Base-by-base conservation (phyloP, 495 filamentous ascomycete species). In the Penicillium soppii region DNA sequence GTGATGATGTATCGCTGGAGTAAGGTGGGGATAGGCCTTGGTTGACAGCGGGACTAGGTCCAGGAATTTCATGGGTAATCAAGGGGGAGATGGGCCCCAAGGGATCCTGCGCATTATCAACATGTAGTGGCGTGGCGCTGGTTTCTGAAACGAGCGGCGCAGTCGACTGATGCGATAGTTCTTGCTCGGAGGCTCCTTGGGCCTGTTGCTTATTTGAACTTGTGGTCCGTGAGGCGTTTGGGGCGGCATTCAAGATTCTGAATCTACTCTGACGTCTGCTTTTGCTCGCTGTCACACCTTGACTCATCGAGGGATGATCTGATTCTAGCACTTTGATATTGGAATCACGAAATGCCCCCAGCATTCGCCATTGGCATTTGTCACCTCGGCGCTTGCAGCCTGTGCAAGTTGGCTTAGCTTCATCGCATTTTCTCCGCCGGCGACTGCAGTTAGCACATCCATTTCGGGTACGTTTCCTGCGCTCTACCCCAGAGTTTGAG, bases 361-460 rank as follows among this genome's bases (percentile, higher is more conserved):
- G 54, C 44, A 62, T 43, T 5, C 65, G 62, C 67, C 65, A 68
- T 50, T 66, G 61, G 36, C 67, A 70, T 15, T 51, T 48, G 5
- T 70, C 67, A 3, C 61, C 60, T 3, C 61, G 63, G 1, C 59
- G 63, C 36, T 65, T 64, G 47, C 67, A 70, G 39, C 62, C 61
- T 5, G 57, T 61, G 36, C 67, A 70, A 3, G 50, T 50, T 8
- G 67, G 67, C 43, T 66, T 70, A 5, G 35, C 40, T 48, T 70
- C 65, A 23, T 70, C 65, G 40, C 65, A 70, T 59, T 70, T 68
- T 40, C 65, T 56, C 22, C 65, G 52, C 5, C 63, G 55, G 13
- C 61, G 61, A 54, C 63, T 65, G 57, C 67, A 68, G 48, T 70
- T 70, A 15, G 67, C 41, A 52, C 63, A 70, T 15, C 67, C 67